Base-by-base conservation (phyloP, 179 eudicot genomes). In the Spergularia azorica region DNA sequence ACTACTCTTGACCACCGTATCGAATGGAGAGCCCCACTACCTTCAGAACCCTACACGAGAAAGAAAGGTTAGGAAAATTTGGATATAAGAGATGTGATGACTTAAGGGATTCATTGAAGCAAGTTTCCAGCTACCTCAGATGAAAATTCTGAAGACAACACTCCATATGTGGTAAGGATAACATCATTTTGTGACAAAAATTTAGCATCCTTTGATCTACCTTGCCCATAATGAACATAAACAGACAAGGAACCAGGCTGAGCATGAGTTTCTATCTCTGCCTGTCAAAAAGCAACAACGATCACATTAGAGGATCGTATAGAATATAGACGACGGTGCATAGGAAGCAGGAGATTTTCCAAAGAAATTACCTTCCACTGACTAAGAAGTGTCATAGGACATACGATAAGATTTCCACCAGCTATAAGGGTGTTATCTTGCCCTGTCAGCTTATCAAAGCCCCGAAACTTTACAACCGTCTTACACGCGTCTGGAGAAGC, bases 301-400 rank as follows among this genome's bases (percentile, higher is more conserved):
- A 77, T 52, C 56, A 52, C 43, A 32, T 66, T 14, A 72, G 66
- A 9, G 2, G 9, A 41, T 57, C 56, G 36, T 48, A 39, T 41
- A 67, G 21, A 26, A 59, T 61, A 51, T 64, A 75, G 16, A 66
- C 17, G 0, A 17, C 51, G 41, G 14, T 18, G 43, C 48, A 12
- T 36, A 39, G 46, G 21, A 39, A 63, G 13, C 58, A 68, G 63
- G 67, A 12, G 38, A 3, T 20, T 51, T 54, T 67, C 20, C 46
- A 36, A 41, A 17, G 41, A 2, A 54, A 38, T 55, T 84, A 95
- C 99, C 99, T 95, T 95, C 99, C 99, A 95, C 84, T 95, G 99
- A 83, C 96, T 86, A 61, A 95, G 72, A 78, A 95, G 97, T 63
- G 99, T 95, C 99, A 95, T 89, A 12, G 99, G 99, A 79, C 98